phyloP scores from a whole-genome alignment of 129 eudicot species.

The Lactuca saligna region DNA sequence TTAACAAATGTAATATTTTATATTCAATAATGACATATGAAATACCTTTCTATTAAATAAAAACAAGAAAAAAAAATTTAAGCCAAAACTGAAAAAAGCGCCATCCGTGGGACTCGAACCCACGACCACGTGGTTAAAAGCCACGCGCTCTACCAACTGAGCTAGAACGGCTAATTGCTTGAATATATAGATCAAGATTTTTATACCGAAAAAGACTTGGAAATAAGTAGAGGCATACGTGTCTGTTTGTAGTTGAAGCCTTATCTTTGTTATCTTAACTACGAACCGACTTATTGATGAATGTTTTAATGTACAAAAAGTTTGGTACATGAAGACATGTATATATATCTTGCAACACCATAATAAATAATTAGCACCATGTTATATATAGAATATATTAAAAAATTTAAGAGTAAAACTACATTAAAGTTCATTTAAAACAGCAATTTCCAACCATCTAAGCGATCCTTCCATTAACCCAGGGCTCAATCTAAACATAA shows the following conservation, averaged over 20 bases:
- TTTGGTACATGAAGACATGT: background rate
- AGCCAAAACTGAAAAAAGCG: background rate
- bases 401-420: background rate
- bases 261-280: no score
- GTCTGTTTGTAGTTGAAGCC: no score
- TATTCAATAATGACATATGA: no score
- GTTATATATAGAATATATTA: no score
- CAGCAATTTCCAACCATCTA: constrained; percentile 14
- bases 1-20: no score
- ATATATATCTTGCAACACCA: background rate
- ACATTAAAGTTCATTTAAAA: constrained; percentile 8
- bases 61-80: no score
- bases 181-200: no score
- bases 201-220: no score
- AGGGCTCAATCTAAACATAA: constrained; percentile 69
- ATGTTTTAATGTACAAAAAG: background rate
- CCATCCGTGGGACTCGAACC: constrained; percentile 92
- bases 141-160: constrained; percentile 98
- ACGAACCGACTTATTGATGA: no score
- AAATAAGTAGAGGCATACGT: no score
- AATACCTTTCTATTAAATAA: no score
- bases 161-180: constrained; percentile 43
- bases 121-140: constrained; percentile 99
- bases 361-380: background rate
- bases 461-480: constrained; percentile 50